Conservation (phyloP, 805 yeast genomes). For the Sungouiozyma intestinalis region DNA sequence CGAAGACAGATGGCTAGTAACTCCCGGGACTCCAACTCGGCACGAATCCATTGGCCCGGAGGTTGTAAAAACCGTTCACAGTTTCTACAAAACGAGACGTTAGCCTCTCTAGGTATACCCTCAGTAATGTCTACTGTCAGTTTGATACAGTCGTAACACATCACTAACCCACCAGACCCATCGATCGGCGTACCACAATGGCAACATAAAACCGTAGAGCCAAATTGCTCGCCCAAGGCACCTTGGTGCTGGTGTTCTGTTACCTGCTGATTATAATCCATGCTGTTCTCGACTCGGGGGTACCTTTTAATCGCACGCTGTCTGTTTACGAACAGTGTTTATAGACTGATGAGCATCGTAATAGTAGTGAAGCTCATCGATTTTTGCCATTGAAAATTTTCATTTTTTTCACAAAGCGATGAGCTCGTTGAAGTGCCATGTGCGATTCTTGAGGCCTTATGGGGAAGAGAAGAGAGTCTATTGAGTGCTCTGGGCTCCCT, state of each 20-base stretch:
- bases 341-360: no score
- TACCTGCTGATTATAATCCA: conserved; percentile 20
- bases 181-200: conserved; percentile 99
- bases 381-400: conserved; percentile 7
- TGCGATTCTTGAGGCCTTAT: no score
- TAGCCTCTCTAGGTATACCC: conserved; percentile 90
- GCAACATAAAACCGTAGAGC: conserved; percentile 89
- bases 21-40: conserved; percentile 87
- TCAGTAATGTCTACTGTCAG: conserved; percentile 87
- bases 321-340: no score
- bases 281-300: background rate
- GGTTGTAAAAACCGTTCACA: conserved; percentile 96
- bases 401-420: background rate
- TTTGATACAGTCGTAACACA: conserved; percentile 97
- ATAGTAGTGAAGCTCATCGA: conserved; percentile 16
- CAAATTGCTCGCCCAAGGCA: conserved; percentile 34
- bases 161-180: conserved; percentile 83
- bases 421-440: background rate
- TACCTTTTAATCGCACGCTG: background rate
- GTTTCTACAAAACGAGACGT: conserved; percentile 88
- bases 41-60: conserved; percentile 86
- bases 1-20: conserved; percentile 81
- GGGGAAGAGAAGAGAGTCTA: no score
- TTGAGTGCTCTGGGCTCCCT: background rate
- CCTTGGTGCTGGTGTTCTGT: conserved; percentile 33